A percentile compares a stretch with the other conserved stretches of the same genome.
Conservation (phyloP, 805 yeast species). For the Candida quercuum region DNA sequence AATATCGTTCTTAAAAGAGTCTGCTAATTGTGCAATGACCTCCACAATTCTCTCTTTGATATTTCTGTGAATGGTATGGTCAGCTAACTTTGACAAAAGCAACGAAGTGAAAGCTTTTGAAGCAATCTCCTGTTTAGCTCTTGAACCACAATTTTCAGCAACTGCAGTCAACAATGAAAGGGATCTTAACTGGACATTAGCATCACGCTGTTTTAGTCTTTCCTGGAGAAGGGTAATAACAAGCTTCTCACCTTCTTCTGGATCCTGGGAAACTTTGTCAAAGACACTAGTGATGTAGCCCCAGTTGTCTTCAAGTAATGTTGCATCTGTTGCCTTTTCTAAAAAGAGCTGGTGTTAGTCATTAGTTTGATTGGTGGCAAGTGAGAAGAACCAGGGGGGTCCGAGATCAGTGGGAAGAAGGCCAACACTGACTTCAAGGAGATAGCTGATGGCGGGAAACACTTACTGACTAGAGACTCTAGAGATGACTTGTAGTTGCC, state of each 20-base stretch:
- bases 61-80: conserved; percentile 52
- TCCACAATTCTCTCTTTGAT: conserved; percentile 65
- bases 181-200: conserved; percentile 60
- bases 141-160: conserved; percentile 75
- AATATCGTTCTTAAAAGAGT: conserved; percentile 67
- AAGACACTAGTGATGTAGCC: conserved; percentile 58
- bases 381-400: conserved; percentile 58
- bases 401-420: conserved; percentile 70
- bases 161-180: conserved; percentile 51
- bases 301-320: conserved; percentile 67
- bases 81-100: conserved; percentile 45
- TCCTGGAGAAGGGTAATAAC: conserved; percentile 41
- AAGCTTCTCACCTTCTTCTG: conserved; percentile 45
- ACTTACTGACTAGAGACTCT: no score
- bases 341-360: not conserved
- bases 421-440: no score
- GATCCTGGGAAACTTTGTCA: conserved; percentile 56
- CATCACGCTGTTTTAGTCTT: conserved; percentile 49
- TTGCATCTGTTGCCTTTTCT: conserved; percentile 57
- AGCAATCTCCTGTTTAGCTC: conserved; percentile 58
- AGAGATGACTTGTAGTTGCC: no score
- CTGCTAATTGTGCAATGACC: conserved; percentile 59
- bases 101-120: conserved; percentile 46
- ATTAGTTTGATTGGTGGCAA: no score
- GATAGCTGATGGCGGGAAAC: no score